These are phyloP conservation scores for Neurospora pannonica DNA, from an alignment of 495 filamentous ascomycete genomes.

Conservation along the genomic window DNA sequence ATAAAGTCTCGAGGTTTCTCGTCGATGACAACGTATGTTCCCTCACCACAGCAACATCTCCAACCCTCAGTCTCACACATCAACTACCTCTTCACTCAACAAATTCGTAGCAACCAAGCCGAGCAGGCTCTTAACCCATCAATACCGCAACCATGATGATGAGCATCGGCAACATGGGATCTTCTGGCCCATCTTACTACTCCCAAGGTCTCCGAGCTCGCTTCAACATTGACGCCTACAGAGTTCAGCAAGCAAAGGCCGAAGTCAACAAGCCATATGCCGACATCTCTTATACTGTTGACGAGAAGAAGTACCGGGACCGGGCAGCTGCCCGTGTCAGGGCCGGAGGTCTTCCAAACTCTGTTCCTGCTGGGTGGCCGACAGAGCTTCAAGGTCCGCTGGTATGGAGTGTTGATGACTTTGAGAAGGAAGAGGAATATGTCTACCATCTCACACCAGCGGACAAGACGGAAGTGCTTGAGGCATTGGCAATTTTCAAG, in stretches of 20 bases:
- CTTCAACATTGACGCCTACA: constrained; percentile 14
- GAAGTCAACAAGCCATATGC: constrained; percentile 2
- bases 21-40: background rate
- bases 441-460: constrained; percentile 13
- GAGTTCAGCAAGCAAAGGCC: constrained; percentile 13
- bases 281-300: constrained; percentile 16
- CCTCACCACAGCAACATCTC: background rate
- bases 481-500: constrained; percentile 12
- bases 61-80: background rate
- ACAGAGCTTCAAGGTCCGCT: constrained; percentile 13
- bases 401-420: constrained; percentile 10
- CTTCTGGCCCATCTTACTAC: constrained; percentile 10
- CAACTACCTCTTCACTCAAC: background rate
- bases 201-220: constrained; percentile 17
- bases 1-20: background rate
- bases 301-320: constrained; percentile 14
- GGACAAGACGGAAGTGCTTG: constrained; percentile 15
- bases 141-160: background rate
- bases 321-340: constrained; percentile 9
- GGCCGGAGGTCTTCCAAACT: constrained; percentile 12
- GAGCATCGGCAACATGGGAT: background rate
- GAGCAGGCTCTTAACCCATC: background rate
- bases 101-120: background rate
- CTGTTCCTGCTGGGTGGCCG: constrained; percentile 14
- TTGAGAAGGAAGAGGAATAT: constrained; percentile 13